Conservation (phyloP, 768 basidiomycete species). For the Calocera viscosa region DNA sequence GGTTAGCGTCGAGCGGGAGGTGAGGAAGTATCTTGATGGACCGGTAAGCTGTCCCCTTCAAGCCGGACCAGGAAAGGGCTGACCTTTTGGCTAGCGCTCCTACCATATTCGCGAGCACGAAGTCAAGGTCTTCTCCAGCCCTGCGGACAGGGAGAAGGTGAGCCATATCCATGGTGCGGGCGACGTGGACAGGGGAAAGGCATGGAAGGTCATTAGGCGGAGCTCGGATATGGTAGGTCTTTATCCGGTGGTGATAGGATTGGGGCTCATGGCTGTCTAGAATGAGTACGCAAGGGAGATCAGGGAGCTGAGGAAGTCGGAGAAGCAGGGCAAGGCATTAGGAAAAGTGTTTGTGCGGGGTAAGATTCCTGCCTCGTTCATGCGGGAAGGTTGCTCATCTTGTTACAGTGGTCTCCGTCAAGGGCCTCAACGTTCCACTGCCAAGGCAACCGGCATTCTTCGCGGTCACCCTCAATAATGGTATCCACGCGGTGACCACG, state of each 20-base stretch:
- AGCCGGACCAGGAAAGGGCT: not conserved
- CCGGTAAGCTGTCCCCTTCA: slow-evolving; percentile 19
- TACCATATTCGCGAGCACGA: slow-evolving; percentile 74
- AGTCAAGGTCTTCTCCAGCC: slow-evolving; percentile 63
- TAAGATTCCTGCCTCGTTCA: slow-evolving; percentile 22
- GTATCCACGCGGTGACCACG: slow-evolving; percentile 89
- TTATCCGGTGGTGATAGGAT: not conserved
- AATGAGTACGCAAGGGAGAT: slow-evolving; percentile 92
- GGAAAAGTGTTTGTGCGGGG: slow-evolving; percentile 95
- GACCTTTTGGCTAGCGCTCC: slow-evolving; percentile 34
- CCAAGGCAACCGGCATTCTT: slow-evolving; percentile 63
- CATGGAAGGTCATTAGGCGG: slow-evolving; percentile 76
- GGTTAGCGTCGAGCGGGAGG: slow-evolving; percentile 47
- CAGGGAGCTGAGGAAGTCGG: slow-evolving; percentile 61
- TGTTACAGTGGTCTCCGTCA: slow-evolving; percentile 57
- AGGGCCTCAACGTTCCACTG: slow-evolving; percentile 60
- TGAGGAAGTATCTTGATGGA: slow-evolving; percentile 38
- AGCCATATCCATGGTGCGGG: slow-evolving; percentile 62
- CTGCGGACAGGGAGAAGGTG: slow-evolving; percentile 54
- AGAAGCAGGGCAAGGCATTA: slow-evolving; percentile 64
- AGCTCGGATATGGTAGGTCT: slow-evolving; percentile 84
- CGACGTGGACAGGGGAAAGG: slow-evolving; percentile 65
- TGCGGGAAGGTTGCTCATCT: not conserved
- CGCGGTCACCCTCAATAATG: slow-evolving; percentile 87
- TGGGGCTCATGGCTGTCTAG: slow-evolving; percentile 31